Base-by-base conservation (phyloP, 2,329 filamentous ascomycete genomes). In the Botrytis sinoallii region DNA sequence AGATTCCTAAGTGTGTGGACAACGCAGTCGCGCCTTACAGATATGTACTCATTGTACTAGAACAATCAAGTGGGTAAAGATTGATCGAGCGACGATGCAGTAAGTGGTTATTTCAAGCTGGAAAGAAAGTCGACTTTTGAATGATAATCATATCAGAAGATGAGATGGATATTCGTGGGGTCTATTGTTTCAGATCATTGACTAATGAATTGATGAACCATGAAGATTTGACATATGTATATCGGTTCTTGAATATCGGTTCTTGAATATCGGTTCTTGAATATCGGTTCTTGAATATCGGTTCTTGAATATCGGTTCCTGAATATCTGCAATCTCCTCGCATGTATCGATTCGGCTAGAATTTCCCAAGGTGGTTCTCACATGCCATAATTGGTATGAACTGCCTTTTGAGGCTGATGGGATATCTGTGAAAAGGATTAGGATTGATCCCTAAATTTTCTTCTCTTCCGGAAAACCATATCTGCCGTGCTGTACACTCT, bases 401-500 rank as follows among this genome's bases (percentile, higher is more conserved):
- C 20, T 88, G 87, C 68, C 91, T 88, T 79, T 91, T 89, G 65
- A 90, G 82, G 0, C 86, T 44, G 40, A 89, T 84, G 0, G 88
- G 88, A 0, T 89, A 81, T 2, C 89, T 90, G 81, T 92, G 90
- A 12, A 92, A 83, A 10, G 89, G 88, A 0, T 90, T 6, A 87
- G 76, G 0, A 85, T 81, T 75, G 83, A 81, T 0, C 84, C 82
- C 12, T 82, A 82, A 22, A 3, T 25, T 48, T 48, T 46, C 44
- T 46, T 14, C 76, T 76, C 9, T 79, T 74, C 32, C 32, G 4
- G 85, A 76, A 71, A 78, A 22, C 20, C 68, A 44, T 46, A 4
- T n/a, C n/a, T 18, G 38, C 40, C 12, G 35, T 35, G 25, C 60
- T n/a, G 38, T 40, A 12, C 16, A 29, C 52, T 61, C 68, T 29